A percentile compares a stretch with the other conserved stretches of the same genome.
Conservation (phyloP, 495 filamentous ascomycete genomes). For the Aspergillus cavernicola region DNA sequence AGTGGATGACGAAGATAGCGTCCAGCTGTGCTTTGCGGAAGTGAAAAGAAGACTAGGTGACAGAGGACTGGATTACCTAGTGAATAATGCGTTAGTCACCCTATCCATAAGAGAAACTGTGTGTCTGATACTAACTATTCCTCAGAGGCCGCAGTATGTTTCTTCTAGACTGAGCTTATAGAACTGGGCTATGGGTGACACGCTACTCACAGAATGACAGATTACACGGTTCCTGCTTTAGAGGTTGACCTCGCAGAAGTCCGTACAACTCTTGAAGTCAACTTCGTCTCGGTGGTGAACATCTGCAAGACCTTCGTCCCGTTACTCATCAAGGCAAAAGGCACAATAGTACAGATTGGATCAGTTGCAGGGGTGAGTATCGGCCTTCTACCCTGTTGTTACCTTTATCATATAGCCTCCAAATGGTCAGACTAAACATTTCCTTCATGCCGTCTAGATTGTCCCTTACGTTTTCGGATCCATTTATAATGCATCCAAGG, state of each 20-base stretch:
- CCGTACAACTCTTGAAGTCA: conserved; percentile 52
- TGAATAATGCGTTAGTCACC: conserved; percentile 57
- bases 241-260: conserved; percentile 52
- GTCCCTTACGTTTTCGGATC: conserved; percentile 55
- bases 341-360: conserved; percentile 61
- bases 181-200: neutral
- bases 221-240: conserved; percentile 60
- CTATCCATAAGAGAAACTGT: neutral
- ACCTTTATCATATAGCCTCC: neutral
- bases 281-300: conserved; percentile 56
- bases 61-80: conserved; percentile 51
- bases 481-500: conserved; percentile 62
- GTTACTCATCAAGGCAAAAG: conserved; percentile 54
- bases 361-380: conserved; percentile 48
- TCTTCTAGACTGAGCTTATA: neutral
- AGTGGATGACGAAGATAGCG: conserved; percentile 45
- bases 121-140: conserved; percentile 10
- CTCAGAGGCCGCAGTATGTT: conserved; percentile 38
- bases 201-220: conserved; percentile 20
- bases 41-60: conserved; percentile 41
- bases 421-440: neutral
- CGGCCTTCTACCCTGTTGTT: neutral
- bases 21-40: conserved; percentile 40
- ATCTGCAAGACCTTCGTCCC: conserved; percentile 58
- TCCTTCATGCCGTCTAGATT: conserved; percentile 19